Percentiles rank a stretch among this genome's conserved stretches.
phyloP scores from a whole-genome alignment of 176 grass and related monocot species.

The Musa schizocarpa region DNA sequence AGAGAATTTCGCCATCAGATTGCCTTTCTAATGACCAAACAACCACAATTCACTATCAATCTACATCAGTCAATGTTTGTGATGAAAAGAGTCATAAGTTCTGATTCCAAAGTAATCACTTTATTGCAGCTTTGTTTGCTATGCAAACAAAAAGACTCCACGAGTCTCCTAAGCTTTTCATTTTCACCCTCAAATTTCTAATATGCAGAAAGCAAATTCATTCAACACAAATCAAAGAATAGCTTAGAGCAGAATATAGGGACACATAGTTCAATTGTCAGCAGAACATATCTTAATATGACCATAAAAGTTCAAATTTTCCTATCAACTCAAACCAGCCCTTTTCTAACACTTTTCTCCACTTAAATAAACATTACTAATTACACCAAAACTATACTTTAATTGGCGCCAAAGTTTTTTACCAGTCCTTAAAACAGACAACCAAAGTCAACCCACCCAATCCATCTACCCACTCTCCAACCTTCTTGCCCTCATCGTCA shows the following conservation, averaged over 20 bases:
- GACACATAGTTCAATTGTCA: background rate
- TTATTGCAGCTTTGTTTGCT: background rate
- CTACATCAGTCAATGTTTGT: background rate
- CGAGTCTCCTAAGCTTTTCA: background rate
- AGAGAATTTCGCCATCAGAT: background rate
- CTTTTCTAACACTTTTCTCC: background rate
- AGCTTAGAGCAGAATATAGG: background rate
- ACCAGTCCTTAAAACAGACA: background rate
- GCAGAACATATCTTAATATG: background rate
- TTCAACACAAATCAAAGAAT: no score
- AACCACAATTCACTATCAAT: background rate
- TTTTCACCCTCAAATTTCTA: background rate
- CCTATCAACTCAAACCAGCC: background rate
- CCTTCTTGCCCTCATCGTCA: background rate
- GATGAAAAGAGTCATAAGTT: background rate
- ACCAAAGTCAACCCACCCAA: background rate
- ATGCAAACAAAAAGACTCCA: background rate
- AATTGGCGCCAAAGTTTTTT: background rate
- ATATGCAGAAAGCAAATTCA: no score
- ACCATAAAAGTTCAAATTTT: background rate
- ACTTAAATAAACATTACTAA: background rate
- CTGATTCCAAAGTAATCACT: background rate
- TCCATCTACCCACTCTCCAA: background rate
- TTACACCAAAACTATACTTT: background rate
- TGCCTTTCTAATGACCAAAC: background rate